Evolutionary conservation across 1,284 basidiomycete genomes (phyloP).

Genomic region (Pseudozyma hubeiensis): DNA sequence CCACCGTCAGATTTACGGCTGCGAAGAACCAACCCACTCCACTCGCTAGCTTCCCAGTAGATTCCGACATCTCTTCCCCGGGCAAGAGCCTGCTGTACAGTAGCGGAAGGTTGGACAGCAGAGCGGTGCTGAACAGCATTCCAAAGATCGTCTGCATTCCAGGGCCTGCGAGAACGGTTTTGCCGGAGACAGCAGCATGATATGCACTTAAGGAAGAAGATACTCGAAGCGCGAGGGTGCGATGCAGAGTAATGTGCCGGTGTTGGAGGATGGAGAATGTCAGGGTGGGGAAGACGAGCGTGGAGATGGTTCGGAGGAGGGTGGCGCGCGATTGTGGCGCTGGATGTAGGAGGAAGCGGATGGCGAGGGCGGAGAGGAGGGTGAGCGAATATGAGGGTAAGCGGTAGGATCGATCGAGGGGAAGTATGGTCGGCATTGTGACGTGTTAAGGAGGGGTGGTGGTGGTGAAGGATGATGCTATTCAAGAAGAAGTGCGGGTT

Average conservation of each 20-base stretch:
- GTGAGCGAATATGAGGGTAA: not conserved
- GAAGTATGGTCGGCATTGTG: slow-evolving; percentile 12
- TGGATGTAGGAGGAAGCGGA: not conserved
- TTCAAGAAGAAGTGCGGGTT: not conserved
- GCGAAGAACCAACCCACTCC: slow-evolving; percentile 17
- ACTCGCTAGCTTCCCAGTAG: not conserved
- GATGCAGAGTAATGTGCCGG: slow-evolving; percentile 18
- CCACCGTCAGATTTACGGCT: slow-evolving; percentile 15
- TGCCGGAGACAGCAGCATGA: not conserved
- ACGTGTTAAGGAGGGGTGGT: not conserved
- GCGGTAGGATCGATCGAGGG: not conserved
- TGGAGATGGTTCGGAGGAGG: not conserved
- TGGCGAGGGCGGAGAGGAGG: not conserved
- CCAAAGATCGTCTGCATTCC: slow-evolving; percentile 24
- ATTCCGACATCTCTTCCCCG: not conserved
- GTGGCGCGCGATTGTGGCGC: not conserved
- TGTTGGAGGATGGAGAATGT: slow-evolving; percentile 13
- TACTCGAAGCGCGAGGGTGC: slow-evolving; percentile 6
- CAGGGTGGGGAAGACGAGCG: not conserved
- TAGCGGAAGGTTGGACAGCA: slow-evolving; percentile 16
- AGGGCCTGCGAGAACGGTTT: slow-evolving; percentile 6
- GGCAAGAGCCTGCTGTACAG: not conserved
- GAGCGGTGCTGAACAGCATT: slow-evolving; percentile 1
- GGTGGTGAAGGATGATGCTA: not conserved
- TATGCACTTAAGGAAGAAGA: not conserved